Evolutionary conservation across 345 rosid species (phyloP).

Genomic region (Chamaenerion angustifolium): DNA sequence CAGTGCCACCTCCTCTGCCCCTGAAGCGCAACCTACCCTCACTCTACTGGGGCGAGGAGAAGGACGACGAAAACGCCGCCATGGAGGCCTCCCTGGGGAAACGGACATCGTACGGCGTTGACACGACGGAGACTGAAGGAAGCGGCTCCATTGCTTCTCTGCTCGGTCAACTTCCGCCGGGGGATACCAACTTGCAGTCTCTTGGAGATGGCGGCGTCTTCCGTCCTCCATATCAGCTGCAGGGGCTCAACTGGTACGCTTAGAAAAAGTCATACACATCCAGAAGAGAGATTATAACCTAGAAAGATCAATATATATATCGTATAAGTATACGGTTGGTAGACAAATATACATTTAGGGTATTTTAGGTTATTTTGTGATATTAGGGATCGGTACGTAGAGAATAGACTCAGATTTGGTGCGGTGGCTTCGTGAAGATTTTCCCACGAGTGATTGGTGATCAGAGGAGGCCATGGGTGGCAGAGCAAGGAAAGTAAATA

Average conservation of each 20-base stretch:
- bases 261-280: constrained; percentile 10
- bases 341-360: neutral
- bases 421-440: too few relatives aligned
- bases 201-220: constrained; percentile 34
- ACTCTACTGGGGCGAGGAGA: constrained; percentile 44
- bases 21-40: constrained; percentile 48
- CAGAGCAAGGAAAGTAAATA: neutral
- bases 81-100: constrained; percentile 31
- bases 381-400: too few relatives aligned
- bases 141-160: constrained; percentile 31
- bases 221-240: constrained; percentile 44
- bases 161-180: constrained; percentile 30
- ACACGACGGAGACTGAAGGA: constrained; percentile 10
- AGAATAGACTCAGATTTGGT: too few relatives aligned
- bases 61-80: constrained; percentile 2
- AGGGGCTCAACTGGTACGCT: constrained; percentile 71
- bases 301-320: neutral
- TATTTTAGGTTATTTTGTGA: too few relatives aligned
- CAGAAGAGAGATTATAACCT: too few relatives aligned
- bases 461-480: neutral
- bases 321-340: neutral
- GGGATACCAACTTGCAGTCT: constrained; percentile 10
- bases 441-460: too few relatives aligned
- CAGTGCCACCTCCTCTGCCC: constrained; percentile 15
- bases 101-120: constrained; percentile 26